phyloP scores from a whole-genome alignment of 1,284 basidiomycete genomes.

The Boletellus deceptivus region DNA sequence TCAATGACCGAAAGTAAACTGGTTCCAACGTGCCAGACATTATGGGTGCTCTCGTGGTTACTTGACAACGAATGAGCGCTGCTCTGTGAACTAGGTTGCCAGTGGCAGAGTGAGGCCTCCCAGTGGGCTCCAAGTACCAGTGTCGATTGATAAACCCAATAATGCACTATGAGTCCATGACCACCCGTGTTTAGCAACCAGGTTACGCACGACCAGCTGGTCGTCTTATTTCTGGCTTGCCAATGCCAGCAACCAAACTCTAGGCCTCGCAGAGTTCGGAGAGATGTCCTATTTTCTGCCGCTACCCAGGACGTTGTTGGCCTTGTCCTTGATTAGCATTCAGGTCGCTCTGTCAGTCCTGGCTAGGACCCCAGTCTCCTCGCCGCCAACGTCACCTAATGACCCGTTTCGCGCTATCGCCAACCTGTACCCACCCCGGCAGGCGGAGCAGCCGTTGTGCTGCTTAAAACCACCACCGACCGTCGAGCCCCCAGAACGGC shows the following conservation, averaged over 20 bases:
- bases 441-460: conserved; percentile 59
- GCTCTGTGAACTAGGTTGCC: too few relatives aligned
- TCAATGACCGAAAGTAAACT: too few relatives aligned
- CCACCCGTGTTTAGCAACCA: too few relatives aligned
- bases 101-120: too few relatives aligned
- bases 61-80: too few relatives aligned
- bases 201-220: too few relatives aligned
- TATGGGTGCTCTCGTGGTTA: not conserved
- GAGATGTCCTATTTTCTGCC: conserved; percentile 18
- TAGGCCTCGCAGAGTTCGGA: not conserved
- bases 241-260: conserved; percentile 6
- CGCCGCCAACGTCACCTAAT: conserved; percentile 47
- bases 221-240: not conserved
- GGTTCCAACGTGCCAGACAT: too few relatives aligned
- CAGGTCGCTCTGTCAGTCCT: conserved; percentile 30
- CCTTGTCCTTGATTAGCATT: conserved; percentile 37
- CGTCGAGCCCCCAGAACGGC: conserved; percentile 47
- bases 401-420: conserved; percentile 61
- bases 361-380: conserved; percentile 26
- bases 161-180: too few relatives aligned
- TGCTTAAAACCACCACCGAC: conserved; percentile 57
- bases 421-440: conserved; percentile 39
- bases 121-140: too few relatives aligned
- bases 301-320: conserved; percentile 21
- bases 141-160: too few relatives aligned